Percentiles rank a stretch among this genome's conserved stretches.
These are phyloP conservation scores for Cladophialophora yegresii DNA, from an alignment of 2,329 filamentous ascomycete genomes.

Conservation along the genomic window DNA sequence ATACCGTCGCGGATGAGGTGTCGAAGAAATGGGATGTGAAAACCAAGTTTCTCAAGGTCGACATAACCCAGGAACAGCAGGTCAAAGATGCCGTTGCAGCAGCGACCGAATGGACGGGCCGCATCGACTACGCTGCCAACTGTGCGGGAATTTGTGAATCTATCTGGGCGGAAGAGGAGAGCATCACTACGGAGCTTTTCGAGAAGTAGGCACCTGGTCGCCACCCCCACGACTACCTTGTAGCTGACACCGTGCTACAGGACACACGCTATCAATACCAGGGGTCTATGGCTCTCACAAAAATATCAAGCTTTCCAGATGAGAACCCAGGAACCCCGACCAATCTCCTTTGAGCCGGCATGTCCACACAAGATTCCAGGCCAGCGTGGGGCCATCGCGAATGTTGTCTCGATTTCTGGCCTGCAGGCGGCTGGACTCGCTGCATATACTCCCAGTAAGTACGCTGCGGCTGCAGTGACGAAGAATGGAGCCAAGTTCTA, in stretches of 20 bases:
- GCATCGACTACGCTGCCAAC: slow-evolving; percentile 31
- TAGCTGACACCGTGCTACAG: slow-evolving; percentile 9
- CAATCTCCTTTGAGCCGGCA: slow-evolving; percentile 19
- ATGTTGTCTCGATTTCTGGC: slow-evolving; percentile 29
- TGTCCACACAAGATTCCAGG: slow-evolving; percentile 20
- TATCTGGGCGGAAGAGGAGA: slow-evolving; percentile 28
- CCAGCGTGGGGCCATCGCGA: slow-evolving; percentile 29
- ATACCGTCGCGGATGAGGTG: slow-evolving; percentile 22
- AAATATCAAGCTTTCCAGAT: slow-evolving; percentile 31
- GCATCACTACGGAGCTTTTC: slow-evolving; percentile 27
- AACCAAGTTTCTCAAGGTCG: slow-evolving; percentile 29
- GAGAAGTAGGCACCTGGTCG: slow-evolving; percentile 20
- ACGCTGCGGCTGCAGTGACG: slow-evolving; percentile 27
- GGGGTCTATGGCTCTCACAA: slow-evolving; percentile 28
- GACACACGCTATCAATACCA: slow-evolving; percentile 27
- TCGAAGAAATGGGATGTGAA: slow-evolving; percentile 23
- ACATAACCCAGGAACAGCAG: slow-evolving; percentile 29
- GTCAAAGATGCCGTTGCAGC: slow-evolving; percentile 25
- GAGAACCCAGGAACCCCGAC: slow-evolving; percentile 24
- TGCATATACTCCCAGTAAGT: slow-evolving; percentile 29
- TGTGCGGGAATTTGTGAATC: slow-evolving; percentile 31
- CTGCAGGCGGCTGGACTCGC: slow-evolving; percentile 26
- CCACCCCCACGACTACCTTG: background rate
- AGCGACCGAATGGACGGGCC: slow-evolving; percentile 24
- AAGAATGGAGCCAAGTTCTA: slow-evolving; percentile 32